Percentiles rank a stretch among this genome's conserved stretches.
Conservation (phyloP, 805 yeast species). For the Lipomyces starkeyi region DNA sequence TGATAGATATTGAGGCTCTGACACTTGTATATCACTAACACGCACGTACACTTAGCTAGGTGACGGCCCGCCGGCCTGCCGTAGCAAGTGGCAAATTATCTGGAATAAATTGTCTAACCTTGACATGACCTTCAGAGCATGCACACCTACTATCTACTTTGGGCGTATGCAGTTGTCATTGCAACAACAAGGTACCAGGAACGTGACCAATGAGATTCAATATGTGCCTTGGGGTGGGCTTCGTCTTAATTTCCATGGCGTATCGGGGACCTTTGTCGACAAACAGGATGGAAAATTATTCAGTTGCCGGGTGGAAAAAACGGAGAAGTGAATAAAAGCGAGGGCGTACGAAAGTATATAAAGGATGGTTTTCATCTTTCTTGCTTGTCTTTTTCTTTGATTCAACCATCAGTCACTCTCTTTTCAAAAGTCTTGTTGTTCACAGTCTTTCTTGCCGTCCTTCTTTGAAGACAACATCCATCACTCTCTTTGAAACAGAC, state of each 20-base stretch:
- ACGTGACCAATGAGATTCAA: constrained; percentile 1
- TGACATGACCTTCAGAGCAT: neutral
- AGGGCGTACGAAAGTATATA: neutral
- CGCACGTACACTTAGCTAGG: neutral
- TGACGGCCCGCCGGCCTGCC: neutral
- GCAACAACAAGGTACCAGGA: neutral
- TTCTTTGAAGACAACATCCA: neutral
- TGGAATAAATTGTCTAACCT: too few relatives aligned
- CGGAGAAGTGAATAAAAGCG: neutral
- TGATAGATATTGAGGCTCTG: too few relatives aligned
- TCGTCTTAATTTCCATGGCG: neutral
- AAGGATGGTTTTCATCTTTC: neutral
- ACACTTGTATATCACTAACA: neutral
- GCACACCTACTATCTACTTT: neutral
- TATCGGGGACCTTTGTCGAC: neutral
- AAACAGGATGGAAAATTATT: neutral
- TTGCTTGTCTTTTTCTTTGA: neutral
- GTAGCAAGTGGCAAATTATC: neutral
- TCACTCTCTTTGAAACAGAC: neutral
- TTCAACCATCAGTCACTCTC: constrained; percentile 1
- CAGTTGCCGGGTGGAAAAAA: too few relatives aligned
- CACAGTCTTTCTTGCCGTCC: neutral
- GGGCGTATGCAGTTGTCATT: neutral
- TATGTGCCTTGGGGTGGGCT: neutral
- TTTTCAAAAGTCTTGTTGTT: constrained; percentile 1